A percentile compares a stretch with the other conserved stretches of the same genome.
phyloP scores from a whole-genome alignment of 202 grass and related monocot genomes.

The Saccharum hybrid region DNA sequence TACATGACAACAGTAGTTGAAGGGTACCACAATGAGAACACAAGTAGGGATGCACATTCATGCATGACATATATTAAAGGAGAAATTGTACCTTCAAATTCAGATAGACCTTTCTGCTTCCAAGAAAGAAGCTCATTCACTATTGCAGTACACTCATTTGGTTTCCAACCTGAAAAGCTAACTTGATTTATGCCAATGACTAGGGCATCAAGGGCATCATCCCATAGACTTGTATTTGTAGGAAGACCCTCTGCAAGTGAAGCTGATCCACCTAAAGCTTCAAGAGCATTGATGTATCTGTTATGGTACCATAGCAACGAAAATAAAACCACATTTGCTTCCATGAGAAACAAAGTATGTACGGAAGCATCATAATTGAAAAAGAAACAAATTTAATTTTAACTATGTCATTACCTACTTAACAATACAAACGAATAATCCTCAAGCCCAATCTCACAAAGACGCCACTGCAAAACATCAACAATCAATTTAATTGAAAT shows the following conservation, averaged over 20 bases:
- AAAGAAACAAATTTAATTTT: slow-evolving; percentile 16
- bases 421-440: slow-evolving; percentile 97
- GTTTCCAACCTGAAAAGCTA: slow-evolving; percentile 86
- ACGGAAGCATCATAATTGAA: neutral
- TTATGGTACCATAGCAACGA: slow-evolving; percentile 40
- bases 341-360: slow-evolving; percentile 18
- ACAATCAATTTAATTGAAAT: slow-evolving; percentile 50
- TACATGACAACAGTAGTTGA: slow-evolving; percentile 39
- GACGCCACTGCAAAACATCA: slow-evolving; percentile 80
- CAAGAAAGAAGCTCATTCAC: slow-evolving; percentile 79
- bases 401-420: slow-evolving; percentile 64
- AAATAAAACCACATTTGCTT: slow-evolving; percentile 10
- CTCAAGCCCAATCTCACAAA: slow-evolving; percentile 96
- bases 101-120: slow-evolving; percentile 75
- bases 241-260: slow-evolving; percentile 67
- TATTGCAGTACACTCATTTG: slow-evolving; percentile 81
- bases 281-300: slow-evolving; percentile 80
- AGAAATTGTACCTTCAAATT: slow-evolving; percentile 68
- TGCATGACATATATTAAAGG: slow-evolving; percentile 23
- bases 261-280: slow-evolving; percentile 72
- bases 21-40: slow-evolving; percentile 26
- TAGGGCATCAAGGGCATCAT: slow-evolving; percentile 74
- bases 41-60: neutral
- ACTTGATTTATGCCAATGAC: slow-evolving; percentile 79
- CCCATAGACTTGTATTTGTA: slow-evolving; percentile 66